Base-by-base conservation (phyloP, 2,329 filamentous ascomycete genomes). In the Penicillium verrucosum region DNA sequence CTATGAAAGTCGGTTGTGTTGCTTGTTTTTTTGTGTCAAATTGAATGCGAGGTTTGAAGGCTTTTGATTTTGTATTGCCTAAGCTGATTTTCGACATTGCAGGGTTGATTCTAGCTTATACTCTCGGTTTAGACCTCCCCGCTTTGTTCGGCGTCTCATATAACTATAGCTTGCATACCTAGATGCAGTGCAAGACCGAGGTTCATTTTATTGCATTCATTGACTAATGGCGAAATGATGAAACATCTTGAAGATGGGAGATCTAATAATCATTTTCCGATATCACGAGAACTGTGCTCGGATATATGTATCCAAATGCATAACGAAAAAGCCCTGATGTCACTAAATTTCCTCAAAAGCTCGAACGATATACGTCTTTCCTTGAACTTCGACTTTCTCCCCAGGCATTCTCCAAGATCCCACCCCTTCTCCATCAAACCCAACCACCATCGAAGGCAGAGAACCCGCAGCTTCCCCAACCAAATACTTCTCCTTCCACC, bases 271-370 rank as follows among this genome's bases (percentile, higher is more conserved):
- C 7, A 42, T 16, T 14, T 11, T 47, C 14, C 21, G 7, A 27
- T 29, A 14, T 16, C 16, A 27, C n/a, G 2, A 40, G 5, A 18
- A 5, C 12, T 40, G 4, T 16, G 12, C 43, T 21, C 32, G 4
- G 4, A 32, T 21, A 32, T 21, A 18, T 18, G 4, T 38, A 11
- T 10, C 0, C 5, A 16, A 45, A 23, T 5, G 29, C 2, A 16
- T 23, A 10, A 32, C 2, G 18, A 45, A 10, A 9, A 16, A 45
- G 8, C n/a, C 4, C 7, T 16, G 0, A 4, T 23, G 6, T 9
- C 27, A 16, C 32, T 29, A 21, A 30, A 63, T 65, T 34, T 62
- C 61, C 49, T 71, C 70, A 36, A 65, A 70, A n/a, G 66, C 65
- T 45, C 68, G 64, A 36, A 72, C 63, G 40, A 65, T 60, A 54